These are phyloP conservation scores for Neoascochyta sp. DNA, from an alignment of 2,329 filamentous ascomycete genomes.

Conservation along the genomic window DNA sequence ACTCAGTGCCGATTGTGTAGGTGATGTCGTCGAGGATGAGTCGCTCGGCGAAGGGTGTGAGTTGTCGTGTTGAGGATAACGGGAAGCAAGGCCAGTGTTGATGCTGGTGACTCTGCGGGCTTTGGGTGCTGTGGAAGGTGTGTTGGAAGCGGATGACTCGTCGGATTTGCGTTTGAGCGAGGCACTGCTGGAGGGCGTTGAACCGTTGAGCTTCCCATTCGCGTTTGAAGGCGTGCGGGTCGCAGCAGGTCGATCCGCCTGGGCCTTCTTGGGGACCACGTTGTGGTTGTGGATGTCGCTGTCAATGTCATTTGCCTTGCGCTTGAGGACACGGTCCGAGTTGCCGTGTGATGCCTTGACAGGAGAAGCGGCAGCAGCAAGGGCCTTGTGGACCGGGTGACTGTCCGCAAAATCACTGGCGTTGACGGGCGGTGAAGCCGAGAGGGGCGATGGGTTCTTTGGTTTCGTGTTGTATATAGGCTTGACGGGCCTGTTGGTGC, in stretches of 20 bases:
- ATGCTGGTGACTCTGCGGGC: constrained; percentile 35
- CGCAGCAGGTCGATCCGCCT: constrained; percentile 26
- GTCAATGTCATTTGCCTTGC: constrained; percentile 42
- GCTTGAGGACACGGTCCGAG: constrained; percentile 36
- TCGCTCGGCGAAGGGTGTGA: constrained; percentile 32
- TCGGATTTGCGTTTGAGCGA: constrained; percentile 47
- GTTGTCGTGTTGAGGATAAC: constrained; percentile 33
- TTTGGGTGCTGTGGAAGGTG: constrained; percentile 25
- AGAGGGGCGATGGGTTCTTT: constrained; percentile 60
- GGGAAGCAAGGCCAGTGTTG: constrained; percentile 34
- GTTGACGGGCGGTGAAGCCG: constrained; percentile 59
- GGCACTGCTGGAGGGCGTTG: constrained; percentile 25
- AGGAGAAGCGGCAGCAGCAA: constrained; percentile 33
- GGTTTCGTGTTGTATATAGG: constrained; percentile 49
- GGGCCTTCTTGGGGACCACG: constrained; percentile 32
- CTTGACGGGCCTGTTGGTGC: constrained; percentile 28
- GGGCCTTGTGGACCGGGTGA: constrained; percentile 39
- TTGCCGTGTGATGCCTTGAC: constrained; percentile 31
- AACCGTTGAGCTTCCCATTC: constrained; percentile 28
- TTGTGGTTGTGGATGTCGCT: constrained; percentile 37
- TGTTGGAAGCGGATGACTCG: constrained; percentile 33
- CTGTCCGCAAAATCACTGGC: constrained; percentile 55
- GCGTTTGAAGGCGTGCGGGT: constrained; percentile 28
- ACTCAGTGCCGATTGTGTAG: constrained; percentile 34
- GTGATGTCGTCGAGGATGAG: constrained; percentile 34